Percentiles rank a stretch among this genome's conserved stretches.
phyloP scores from a whole-genome alignment of 2,329 filamentous ascomycete genomes.

The Thermomyces lanuginosus region DNA sequence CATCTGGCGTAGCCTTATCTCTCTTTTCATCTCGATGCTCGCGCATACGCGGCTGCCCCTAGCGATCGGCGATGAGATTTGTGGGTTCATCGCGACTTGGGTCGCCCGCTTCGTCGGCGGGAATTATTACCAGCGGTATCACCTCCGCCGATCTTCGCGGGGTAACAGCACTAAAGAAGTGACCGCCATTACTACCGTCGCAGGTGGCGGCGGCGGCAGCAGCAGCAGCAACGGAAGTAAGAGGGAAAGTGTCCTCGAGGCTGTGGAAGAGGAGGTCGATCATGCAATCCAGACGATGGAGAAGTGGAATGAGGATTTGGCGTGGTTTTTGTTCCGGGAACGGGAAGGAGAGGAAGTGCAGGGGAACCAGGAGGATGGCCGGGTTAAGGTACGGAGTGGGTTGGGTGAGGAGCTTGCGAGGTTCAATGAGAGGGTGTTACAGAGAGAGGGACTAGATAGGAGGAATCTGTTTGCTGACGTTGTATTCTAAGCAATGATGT shows the following conservation, averaged over 20 bases:
- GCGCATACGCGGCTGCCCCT: constrained; percentile 23
- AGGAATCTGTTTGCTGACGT: too few species aligned
- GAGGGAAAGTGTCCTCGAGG: constrained; percentile 4
- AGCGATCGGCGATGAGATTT: constrained; percentile 26
- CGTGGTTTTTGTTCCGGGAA: constrained; percentile 25
- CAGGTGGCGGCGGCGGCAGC: too few species aligned
- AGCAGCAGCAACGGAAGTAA: constrained; percentile 4
- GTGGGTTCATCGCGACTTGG: constrained; percentile 22
- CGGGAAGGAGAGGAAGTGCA: constrained; percentile 5
- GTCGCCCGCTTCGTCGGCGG: constrained; percentile 20
- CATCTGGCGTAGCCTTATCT: constrained; percentile 22
- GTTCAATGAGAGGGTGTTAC: constrained; percentile 5
- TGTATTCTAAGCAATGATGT: too few species aligned
- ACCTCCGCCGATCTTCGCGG: neutral
- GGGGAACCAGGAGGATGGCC: neutral
- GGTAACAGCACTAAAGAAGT: neutral
- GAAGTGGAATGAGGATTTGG: constrained; percentile 25
- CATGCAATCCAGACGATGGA: constrained; percentile 23
- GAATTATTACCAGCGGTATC: constrained; percentile 12
- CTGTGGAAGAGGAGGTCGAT: constrained; percentile 12
- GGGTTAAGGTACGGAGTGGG: constrained; percentile 1
- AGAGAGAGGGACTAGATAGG: too few species aligned
- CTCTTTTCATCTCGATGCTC: constrained; percentile 25
- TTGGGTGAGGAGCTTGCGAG: constrained; percentile 13
- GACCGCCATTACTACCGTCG: too few species aligned